These are phyloP conservation scores for Candida xyloterini DNA, from an alignment of 805 yeast species.

Conservation along the genomic window DNA sequence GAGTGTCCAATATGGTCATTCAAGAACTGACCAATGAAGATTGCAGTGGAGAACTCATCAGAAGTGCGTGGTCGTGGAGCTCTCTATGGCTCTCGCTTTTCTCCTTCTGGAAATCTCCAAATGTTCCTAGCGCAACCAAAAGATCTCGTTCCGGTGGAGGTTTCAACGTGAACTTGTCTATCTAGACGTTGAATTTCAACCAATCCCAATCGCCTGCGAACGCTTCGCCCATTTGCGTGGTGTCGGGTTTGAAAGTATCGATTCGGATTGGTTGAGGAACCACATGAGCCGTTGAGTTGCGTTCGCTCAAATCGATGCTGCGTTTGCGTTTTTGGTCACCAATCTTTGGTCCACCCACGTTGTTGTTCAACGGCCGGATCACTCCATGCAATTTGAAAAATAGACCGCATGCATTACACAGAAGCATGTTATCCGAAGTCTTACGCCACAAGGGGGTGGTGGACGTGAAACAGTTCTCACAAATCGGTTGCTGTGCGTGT, in stretches of 20 bases:
- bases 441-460: conserved; percentile 95
- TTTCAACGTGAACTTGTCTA: conserved; percentile 18
- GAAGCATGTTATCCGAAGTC: conserved; percentile 70
- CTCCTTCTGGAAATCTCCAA: conserved; percentile 18
- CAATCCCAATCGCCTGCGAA: conserved; percentile 37
- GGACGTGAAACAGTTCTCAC: conserved; percentile 86
- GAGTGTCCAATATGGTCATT: conserved; percentile 22
- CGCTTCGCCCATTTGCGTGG: conserved; percentile 33
- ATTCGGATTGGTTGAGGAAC: conserved; percentile 1
- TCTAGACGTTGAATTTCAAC: conserved; percentile 34
- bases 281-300: conserved; percentile 1
- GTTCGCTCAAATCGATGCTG: conserved; percentile 4
- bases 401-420: conserved; percentile 92
- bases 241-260: conserved; percentile 19
- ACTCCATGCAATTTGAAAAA: conserved; percentile 83
- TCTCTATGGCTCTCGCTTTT: conserved; percentile 18
- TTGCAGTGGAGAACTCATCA: conserved; percentile 18
- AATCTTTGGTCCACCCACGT: conserved; percentile 7
- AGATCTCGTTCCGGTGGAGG: conserved; percentile 12
- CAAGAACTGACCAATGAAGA: conserved; percentile 23
- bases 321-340: conserved; percentile 14
- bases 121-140: conserved; percentile 3
- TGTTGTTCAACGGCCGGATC: conserved; percentile 30
- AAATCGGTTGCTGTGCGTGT: conserved; percentile 37
- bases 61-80: conserved; percentile 20